Evolutionary conservation across 768 basidiomycete genomes (phyloP), one percentile per base, ranked within the genome.

Genomic region (Lactifluus hygrophoroides): DNA sequence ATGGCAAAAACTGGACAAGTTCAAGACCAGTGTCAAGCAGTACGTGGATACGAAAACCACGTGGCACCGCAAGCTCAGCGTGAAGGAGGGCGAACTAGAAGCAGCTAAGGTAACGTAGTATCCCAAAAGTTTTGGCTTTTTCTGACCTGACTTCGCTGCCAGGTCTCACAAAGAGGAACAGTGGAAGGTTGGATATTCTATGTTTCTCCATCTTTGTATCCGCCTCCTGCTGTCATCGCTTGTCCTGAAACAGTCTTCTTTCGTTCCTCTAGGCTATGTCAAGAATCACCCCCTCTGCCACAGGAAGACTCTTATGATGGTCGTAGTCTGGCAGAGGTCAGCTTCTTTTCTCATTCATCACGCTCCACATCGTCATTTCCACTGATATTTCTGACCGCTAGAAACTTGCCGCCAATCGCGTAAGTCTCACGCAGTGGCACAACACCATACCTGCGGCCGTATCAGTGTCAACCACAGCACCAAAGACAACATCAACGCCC

Each of bases 1-100:
- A 62, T 94, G 93, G 90, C 85, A 84, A 66, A 90, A 95, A 68
- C 81, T 99, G 55, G 94, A 97, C 73, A 89, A 86, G 66, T 94
- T 97, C 64, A 94, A 98, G 70, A 74, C 77, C 21, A 85, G 89
- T 46, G 79, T 96, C 52, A 94, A 90, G 76, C 78, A 80, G 10
- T 84, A 88, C 59, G 84, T 84, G 0, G 88, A 94, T 54, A 80
- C 81, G n/a, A 91, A 93, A 69, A 74, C 80, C 11, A 76, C 81
- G 4, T 95, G 93, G 94, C 80, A 90, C 59, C 81, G 83, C 63
- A 91, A 92, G 73, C 80, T 88, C 46, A 77, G 77, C n/a, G 68
- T 80, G 28, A 93, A 90, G 69, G 88, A 94, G 60, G 89, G 89
- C n/a, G 94, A 98, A 69, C 70, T 95, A 27, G 93, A 95, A 56